phyloP scores from a whole-genome alignment of 179 eudicot species.

The Drosera spatulata region DNA sequence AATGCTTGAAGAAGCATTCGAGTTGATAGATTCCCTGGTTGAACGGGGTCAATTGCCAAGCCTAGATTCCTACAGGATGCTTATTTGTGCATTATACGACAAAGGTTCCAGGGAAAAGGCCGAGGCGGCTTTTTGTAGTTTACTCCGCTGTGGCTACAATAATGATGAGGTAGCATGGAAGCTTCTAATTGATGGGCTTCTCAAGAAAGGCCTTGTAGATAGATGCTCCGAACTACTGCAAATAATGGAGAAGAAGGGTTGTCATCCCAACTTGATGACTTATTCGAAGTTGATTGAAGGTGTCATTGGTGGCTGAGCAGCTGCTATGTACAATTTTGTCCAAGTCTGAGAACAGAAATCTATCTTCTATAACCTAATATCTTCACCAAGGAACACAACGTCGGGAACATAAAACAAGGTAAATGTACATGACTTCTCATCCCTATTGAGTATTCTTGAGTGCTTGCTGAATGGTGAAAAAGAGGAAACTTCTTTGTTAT shows the following conservation, averaged over 20 bases:
- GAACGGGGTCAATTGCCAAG: slow-evolving; percentile 38
- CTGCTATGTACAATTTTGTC: too few relatives aligned
- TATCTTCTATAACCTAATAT: too few relatives aligned
- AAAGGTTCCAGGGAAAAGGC: slow-evolving; percentile 41
- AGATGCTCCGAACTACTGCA: slow-evolving; percentile 47
- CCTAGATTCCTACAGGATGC: slow-evolving; percentile 36
- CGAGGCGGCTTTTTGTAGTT: slow-evolving; percentile 36
- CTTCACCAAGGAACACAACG: too few relatives aligned
- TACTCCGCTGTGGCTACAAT: slow-evolving; percentile 56
- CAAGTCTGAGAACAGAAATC: too few relatives aligned
- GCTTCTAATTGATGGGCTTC: slow-evolving; percentile 64
- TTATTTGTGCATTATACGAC: slow-evolving; percentile 65
- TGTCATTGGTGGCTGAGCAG: slow-evolving; percentile 19
- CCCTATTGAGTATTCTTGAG: too few relatives aligned
- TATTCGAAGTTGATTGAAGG: slow-evolving; percentile 44
- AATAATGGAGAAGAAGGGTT: slow-evolving; percentile 57
- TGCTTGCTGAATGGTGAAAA: too few relatives aligned
- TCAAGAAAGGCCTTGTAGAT: slow-evolving; percentile 44
- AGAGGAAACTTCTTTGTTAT: too few relatives aligned
- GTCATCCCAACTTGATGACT: slow-evolving; percentile 44
- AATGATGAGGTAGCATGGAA: slow-evolving; percentile 87
- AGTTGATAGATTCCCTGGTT: slow-evolving; percentile 33
- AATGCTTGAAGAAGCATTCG: slow-evolving; percentile 42
- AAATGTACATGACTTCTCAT: too few relatives aligned
- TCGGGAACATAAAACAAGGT: too few relatives aligned